phyloP scores from a whole-genome alignment of 1,284 basidiomycete genomes.

The Rhodotorula sp. region DNA sequence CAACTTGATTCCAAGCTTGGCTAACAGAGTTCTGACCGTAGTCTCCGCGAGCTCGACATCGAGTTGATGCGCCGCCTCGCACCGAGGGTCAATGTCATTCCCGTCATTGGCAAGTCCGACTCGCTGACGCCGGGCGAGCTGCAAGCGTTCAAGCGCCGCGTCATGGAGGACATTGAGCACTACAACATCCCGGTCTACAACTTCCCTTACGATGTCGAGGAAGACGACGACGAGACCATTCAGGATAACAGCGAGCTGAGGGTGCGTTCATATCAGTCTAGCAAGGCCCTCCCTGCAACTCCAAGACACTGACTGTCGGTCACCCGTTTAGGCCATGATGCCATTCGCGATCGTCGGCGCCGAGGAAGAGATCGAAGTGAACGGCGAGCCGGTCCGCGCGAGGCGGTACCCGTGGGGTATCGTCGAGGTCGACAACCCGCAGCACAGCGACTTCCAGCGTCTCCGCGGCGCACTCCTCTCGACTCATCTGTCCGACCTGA shows the following conservation, averaged over 20 bases:
- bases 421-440: constrained; percentile 97
- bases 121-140: constrained; percentile 88
- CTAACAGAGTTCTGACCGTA: constrained; percentile 47
- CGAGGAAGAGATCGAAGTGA: constrained; percentile 91
- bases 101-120: constrained; percentile 97
- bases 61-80: constrained; percentile 96
- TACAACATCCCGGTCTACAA: constrained; percentile 99
- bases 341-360: constrained; percentile 98
- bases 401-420: constrained; percentile 98
- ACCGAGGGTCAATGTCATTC: constrained; percentile 97
- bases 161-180: constrained; percentile 99
- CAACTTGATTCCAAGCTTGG: background rate
- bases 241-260: constrained; percentile 94
- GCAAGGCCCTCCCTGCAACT: background rate
- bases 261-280: constrained; percentile 51
- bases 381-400: constrained; percentile 85
- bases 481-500: constrained; percentile 81
- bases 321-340: constrained; percentile 64
- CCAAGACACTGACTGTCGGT: background rate
- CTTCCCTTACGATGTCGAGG: constrained; percentile 98
- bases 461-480: constrained; percentile 85
- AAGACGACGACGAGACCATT: constrained; percentile 97
- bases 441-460: constrained; percentile 94
- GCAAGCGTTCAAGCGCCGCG: constrained; percentile 92
- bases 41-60: constrained; percentile 97